Base-by-base conservation (phyloP, 106 monocot genomes). In the Amphibolis antarctica region DNA sequence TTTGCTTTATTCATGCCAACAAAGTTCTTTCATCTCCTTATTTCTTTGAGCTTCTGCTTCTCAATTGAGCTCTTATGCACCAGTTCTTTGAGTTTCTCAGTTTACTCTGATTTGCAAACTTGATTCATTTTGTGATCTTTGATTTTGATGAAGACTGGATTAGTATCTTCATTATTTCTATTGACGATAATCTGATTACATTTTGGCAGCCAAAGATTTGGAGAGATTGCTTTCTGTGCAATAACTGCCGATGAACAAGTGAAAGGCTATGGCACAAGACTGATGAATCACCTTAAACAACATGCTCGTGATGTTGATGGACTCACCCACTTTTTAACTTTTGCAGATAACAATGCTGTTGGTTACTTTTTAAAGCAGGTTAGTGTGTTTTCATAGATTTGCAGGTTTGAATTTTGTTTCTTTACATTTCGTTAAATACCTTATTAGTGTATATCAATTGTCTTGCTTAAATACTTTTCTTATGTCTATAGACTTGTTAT, bases 291-390 rank as follows among this genome's bases (percentile, higher is more conserved):
- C 68, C 76, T 99, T 47, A 99, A 99, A 71, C 98, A 91, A 44
- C 88, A 99, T 85, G 91, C 91, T 55, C 98, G 91, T 68, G 98
- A 99, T 75, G 83, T 91, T 76, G 98, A 99, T 69, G 98, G 98
- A 42, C 78, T 99, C 23, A 80, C 87, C 45, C 87, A 99, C 77
- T 99, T 99, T 80, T 70, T 99, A 65, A 99, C 98, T 31, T 99
- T 91, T 74, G 98, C 98, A 36, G 98, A 99, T 76, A 99, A 99
- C 56, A 89, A 89, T 83, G 98, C 98, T 50, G 98, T 99, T 64
- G 91, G 87, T 30, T 99, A 99, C 75, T 99, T 99, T 71, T 55
- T 88, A 42, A 99, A 99, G 61, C 98, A 99, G 91, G 98, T 78
- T 13, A 28, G 24, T 11, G 9, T 44, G n/a, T 44, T 61, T 61